Evolutionary conservation across 2,329 filamentous ascomycete species (phyloP).

Genomic region (Septoria linicola): DNA sequence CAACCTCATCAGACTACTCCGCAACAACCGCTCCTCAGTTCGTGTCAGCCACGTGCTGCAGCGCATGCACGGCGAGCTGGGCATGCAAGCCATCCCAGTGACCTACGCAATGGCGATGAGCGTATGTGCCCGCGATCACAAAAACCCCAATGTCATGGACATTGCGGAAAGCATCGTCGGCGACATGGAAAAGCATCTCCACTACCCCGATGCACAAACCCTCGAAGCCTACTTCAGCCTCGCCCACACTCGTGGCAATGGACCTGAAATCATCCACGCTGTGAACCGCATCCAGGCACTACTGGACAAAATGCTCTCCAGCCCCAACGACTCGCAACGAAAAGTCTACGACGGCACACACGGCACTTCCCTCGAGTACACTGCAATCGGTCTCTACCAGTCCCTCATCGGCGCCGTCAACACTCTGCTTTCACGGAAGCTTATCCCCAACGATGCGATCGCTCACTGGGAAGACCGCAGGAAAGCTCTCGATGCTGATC

Average conservation of each 20-base stretch:
- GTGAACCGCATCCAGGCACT: conserved; percentile 30
- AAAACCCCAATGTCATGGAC: conserved; percentile 67
- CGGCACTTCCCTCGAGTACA: neutral
- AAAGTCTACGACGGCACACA: conserved; percentile 21
- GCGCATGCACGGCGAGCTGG: conserved; percentile 31
- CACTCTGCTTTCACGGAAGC: conserved; percentile 25
- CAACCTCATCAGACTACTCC: conserved; percentile 66
- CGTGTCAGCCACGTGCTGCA: conserved; percentile 61
- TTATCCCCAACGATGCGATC: conserved; percentile 25
- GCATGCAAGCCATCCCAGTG: conserved; percentile 39
- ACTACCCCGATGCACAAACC: conserved; percentile 52
- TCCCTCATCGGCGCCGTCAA: conserved; percentile 31
- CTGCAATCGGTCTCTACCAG: neutral
- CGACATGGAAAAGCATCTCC: conserved; percentile 54
- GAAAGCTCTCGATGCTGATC: neutral
- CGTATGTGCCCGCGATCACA: conserved; percentile 71
- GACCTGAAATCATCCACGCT: conserved; percentile 30
- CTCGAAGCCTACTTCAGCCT: conserved; percentile 59
- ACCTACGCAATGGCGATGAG: conserved; percentile 72
- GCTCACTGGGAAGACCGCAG: conserved; percentile 1
- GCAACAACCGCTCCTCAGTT: conserved; percentile 63
- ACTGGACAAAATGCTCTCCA: conserved; percentile 11
- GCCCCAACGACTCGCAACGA: conserved; percentile 8
- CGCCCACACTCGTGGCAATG: conserved; percentile 47
- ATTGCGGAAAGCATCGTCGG: conserved; percentile 66